phyloP scores from a whole-genome alignment of 805 yeast genomes.

The Candida ponderosae region DNA sequence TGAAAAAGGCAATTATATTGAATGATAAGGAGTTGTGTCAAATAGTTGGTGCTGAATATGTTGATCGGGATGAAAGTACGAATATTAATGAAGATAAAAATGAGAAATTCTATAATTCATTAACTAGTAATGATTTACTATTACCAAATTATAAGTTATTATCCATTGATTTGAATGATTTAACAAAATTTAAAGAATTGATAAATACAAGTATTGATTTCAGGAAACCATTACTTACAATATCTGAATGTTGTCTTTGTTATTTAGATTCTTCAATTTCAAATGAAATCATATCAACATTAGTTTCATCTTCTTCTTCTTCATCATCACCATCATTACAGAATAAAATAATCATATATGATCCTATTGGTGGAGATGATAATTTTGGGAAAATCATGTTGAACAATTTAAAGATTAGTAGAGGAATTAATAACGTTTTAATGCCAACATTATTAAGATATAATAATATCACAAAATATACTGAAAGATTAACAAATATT shows the following conservation, averaged over 20 bases:
- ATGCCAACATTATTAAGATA: slow-evolving; percentile 29
- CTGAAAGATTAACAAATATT: slow-evolving; percentile 8
- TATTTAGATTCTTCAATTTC: slow-evolving; percentile 38
- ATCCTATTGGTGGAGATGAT: slow-evolving; percentile 49
- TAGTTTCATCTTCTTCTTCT: slow-evolving; percentile 8
- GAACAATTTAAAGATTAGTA: slow-evolving; percentile 37
- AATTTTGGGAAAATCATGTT: slow-evolving; percentile 50
- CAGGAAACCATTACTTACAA: slow-evolving; percentile 36
- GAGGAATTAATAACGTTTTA: slow-evolving; percentile 27
- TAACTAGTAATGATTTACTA: not conserved
- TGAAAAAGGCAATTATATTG: slow-evolving; percentile 27
- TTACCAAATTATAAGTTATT: slow-evolving; percentile 19
- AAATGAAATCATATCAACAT: slow-evolving; percentile 25
- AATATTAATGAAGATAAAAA: slow-evolving; percentile 4
- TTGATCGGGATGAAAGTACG: not conserved
- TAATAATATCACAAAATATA: slow-evolving; percentile 26
- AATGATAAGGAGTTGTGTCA: slow-evolving; percentile 6
- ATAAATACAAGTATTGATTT: slow-evolving; percentile 13
- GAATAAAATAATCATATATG: slow-evolving; percentile 36
- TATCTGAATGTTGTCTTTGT: slow-evolving; percentile 55
- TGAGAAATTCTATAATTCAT: slow-evolving; percentile 20
- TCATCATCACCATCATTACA: not conserved
- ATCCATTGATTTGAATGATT: slow-evolving; percentile 26
- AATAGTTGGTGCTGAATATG: slow-evolving; percentile 6
- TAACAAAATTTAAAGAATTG: slow-evolving; percentile 17